Conservation (phyloP, 225 moss, liverwort and hornwort genomes). For the Bryoerythrophyllum caledonicum region DNA sequence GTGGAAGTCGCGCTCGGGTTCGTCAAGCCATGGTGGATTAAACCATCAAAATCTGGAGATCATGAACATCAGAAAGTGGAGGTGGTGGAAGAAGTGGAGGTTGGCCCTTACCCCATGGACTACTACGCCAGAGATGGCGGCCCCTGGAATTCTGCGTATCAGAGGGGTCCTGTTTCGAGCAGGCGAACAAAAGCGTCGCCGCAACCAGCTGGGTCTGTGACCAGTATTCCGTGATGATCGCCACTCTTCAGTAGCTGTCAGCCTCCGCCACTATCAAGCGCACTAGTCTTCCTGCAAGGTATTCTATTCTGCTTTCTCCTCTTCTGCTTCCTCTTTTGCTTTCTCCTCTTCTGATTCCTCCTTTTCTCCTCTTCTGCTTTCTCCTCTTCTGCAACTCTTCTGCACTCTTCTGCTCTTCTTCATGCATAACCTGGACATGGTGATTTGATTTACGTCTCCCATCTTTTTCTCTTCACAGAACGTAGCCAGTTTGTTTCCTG, state of each 20-base stretch:
- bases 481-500: conserved; percentile 18
- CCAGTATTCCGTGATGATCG: conserved; percentile 29
- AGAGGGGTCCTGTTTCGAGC: conserved; percentile 46
- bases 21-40: conserved; percentile 95
- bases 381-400: too few species aligned
- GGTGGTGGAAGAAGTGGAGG: conserved; percentile 45
- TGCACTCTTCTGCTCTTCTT: too few species aligned
- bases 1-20: conserved; percentile 94
- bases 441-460: background rate
- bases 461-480: background rate
- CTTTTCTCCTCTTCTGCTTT: too few species aligned
- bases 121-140: conserved; percentile 92
- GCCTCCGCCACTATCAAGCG: conserved; percentile 19
- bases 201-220: conserved; percentile 37
- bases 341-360: too few species aligned
- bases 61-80: background rate
- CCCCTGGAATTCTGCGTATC: conserved; percentile 85
- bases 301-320: conserved; percentile 12
- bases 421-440: background rate
- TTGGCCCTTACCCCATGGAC: conserved; percentile 89
- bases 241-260: conserved; percentile 7
- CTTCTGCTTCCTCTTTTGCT: conserved; percentile 3
- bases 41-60: too few species aligned
- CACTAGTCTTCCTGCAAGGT: conserved; percentile 17
- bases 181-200: conserved; percentile 34